phyloP scores from a whole-genome alignment of 1,284 basidiomycete genomes.

The Puccinia horiana region DNA sequence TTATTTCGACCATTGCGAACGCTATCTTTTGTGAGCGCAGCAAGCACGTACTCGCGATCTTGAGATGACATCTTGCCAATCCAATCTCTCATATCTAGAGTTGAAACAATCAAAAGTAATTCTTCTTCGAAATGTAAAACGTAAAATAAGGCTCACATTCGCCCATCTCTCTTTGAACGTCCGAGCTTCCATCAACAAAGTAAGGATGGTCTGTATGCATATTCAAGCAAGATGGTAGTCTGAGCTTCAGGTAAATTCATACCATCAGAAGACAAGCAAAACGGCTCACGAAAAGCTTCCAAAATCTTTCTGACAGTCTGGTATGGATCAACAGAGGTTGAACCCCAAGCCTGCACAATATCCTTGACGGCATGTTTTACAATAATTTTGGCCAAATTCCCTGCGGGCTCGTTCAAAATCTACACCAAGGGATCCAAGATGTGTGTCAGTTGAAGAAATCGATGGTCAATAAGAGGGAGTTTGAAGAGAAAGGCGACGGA shows the following conservation, averaged over 20 bases:
- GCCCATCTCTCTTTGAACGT: slow-evolving; percentile 49
- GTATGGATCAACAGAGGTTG: slow-evolving; percentile 46
- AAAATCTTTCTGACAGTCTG: slow-evolving; percentile 43
- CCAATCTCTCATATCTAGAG: slow-evolving; percentile 50
- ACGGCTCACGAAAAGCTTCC: slow-evolving; percentile 47
- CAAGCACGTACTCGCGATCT: slow-evolving; percentile 53
- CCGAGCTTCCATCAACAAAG: slow-evolving; percentile 49
- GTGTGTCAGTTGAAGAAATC: too few relatives aligned
- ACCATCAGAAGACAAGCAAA: not conserved
- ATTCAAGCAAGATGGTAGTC: not conserved
- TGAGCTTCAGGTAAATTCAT: not conserved
- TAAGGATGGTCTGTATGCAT: slow-evolving; percentile 45
- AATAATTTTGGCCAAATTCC: slow-evolving; percentile 59
- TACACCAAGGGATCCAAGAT: slow-evolving; percentile 45
- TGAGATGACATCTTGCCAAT: slow-evolving; percentile 48
- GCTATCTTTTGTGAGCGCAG: slow-evolving; percentile 55
- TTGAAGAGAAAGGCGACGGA: slow-evolving; percentile 11
- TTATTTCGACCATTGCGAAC: slow-evolving; percentile 56
- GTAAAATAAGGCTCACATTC: slow-evolving; percentile 39
- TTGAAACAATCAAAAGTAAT: not conserved
- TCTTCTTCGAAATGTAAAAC: not conserved
- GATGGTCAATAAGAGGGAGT: not conserved
- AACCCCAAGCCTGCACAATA: slow-evolving; percentile 76
- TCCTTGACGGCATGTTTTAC: slow-evolving; percentile 68
- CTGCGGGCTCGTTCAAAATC: slow-evolving; percentile 59